Conservation (phyloP, 1,139 yeast species). For the Saccharomyces uvarum region DNA sequence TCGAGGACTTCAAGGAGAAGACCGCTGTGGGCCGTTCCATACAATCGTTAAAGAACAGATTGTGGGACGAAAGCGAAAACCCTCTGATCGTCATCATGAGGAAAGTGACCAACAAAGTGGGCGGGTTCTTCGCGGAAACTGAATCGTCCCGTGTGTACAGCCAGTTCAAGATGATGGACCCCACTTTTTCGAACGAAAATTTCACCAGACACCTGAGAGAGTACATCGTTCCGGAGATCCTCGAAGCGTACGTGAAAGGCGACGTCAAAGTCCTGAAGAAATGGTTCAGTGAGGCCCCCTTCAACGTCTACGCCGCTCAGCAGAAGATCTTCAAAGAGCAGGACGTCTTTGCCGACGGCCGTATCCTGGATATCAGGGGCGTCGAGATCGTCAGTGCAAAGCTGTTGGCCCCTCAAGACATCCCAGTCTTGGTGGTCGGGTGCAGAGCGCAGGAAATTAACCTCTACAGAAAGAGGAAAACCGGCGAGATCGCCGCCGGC, state of each 20-base stretch:
- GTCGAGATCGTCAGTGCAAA: conserved; percentile 89
- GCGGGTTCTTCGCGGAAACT: conserved; percentile 90
- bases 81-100: conserved; percentile 78
- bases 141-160: conserved; percentile 88
- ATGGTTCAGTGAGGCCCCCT: conserved; percentile 97
- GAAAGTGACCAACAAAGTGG: conserved; percentile 70
- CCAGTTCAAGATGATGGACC: conserved; percentile 84
- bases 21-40: conserved; percentile 63
- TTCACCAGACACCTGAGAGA: conserved; percentile 83
- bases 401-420: conserved; percentile 81
- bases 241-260: conserved; percentile 92
- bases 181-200: conserved; percentile 70
- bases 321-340: conserved; percentile 90
- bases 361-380: conserved; percentile 88
- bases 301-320: conserved; percentile 87
- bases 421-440: conserved; percentile 88
- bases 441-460: conserved; percentile 97
- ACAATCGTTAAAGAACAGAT: conserved; percentile 54
- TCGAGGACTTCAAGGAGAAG: conserved; percentile 62
- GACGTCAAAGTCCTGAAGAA: conserved; percentile 73
- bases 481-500: conserved; percentile 95
- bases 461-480: conserved; percentile 77
- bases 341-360: conserved; percentile 86
- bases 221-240: conserved; percentile 87
- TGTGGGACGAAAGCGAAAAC: conserved; percentile 91